Evolutionary conservation across 2,329 filamentous ascomycete species (phyloP).

Genomic region (Ophiosphaerella narmari): DNA sequence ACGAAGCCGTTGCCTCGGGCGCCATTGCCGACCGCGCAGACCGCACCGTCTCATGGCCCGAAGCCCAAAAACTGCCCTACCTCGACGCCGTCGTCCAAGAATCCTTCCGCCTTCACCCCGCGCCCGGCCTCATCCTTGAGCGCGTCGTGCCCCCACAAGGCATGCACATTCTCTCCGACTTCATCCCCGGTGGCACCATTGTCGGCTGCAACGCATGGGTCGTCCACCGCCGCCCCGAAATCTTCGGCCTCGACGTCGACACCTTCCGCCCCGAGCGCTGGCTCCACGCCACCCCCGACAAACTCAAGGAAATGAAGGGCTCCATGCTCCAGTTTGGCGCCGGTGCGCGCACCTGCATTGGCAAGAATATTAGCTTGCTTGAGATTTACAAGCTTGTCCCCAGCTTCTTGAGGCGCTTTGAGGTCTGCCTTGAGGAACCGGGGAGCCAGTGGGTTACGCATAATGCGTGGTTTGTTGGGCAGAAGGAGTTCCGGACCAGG

Average conservation of each 20-base stretch:
- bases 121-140: conserved; percentile 73
- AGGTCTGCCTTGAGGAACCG: conserved; percentile 52
- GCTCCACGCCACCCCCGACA: conserved; percentile 58
- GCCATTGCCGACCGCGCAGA: conserved; percentile 50
- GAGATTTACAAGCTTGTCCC: conserved; percentile 59
- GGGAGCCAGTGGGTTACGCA: conserved; percentile 52
- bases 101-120: conserved; percentile 75
- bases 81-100: conserved; percentile 80
- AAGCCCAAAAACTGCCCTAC: conserved; percentile 72
- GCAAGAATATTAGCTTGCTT: conserved; percentile 57
- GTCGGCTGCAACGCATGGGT: conserved; percentile 79
- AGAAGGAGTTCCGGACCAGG: conserved; percentile 50
- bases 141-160: conserved; percentile 71
- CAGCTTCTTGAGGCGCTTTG: conserved; percentile 67
- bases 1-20: conserved; percentile 60
- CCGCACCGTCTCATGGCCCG: conserved; percentile 69
- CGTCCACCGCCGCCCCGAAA: conserved; percentile 67
- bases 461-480: conserved; percentile 61
- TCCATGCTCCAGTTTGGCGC: conserved; percentile 76
- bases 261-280: conserved; percentile 71
- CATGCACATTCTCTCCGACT: conserved; percentile 64
- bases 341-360: conserved; percentile 70
- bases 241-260: conserved; percentile 72
- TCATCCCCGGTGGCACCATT: conserved; percentile 71
- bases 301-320: conserved; percentile 69